Percentiles rank a stretch among this genome's conserved stretches.
Evolutionary conservation across 805 yeast genomes (phyloP).

Genomic region (Yarrowia divulgata): DNA sequence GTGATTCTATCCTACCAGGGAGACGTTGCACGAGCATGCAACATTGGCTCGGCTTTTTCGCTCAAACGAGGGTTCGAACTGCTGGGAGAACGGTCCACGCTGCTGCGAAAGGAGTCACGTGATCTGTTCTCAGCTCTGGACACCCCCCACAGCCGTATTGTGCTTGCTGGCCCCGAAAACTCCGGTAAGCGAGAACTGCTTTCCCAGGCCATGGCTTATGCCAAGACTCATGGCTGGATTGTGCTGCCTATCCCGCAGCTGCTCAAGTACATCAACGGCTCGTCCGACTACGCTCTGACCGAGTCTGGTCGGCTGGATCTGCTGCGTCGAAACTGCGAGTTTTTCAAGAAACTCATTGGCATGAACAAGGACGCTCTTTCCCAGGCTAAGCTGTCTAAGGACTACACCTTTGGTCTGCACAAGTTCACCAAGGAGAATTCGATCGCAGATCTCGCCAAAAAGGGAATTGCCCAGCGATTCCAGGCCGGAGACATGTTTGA

Average conservation of each 20-base stretch:
- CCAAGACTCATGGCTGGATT: conserved; percentile 13
- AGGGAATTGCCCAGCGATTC: conserved; percentile 7
- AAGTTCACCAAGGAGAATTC: conserved; percentile 1
- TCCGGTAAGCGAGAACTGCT: conserved; percentile 30
- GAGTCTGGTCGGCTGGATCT: conserved; percentile 20
- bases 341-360: not conserved
- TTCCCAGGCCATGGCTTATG: conserved; percentile 32
- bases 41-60: not conserved
- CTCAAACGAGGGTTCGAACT: conserved; percentile 38
- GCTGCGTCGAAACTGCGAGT: conserved; percentile 36
- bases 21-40: conserved; percentile 2
- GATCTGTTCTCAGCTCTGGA: not conserved
- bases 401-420: conserved; percentile 6
- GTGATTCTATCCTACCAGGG: conserved; percentile 16
- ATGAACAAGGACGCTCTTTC: conserved; percentile 6
- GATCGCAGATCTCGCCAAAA: not conserved
- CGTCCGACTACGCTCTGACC: conserved; percentile 28
- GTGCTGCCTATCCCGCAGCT: conserved; percentile 36
- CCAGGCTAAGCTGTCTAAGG: conserved; percentile 7
- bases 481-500: conserved; percentile 27
- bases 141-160: not conserved
- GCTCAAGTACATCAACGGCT: conserved; percentile 27
- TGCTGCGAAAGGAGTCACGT: conserved; percentile 19
- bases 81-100: conserved; percentile 31
- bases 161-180: conserved; percentile 8